Conservation (phyloP, 352 stramenopile species). For the Globisporangium irregulare region DNA sequence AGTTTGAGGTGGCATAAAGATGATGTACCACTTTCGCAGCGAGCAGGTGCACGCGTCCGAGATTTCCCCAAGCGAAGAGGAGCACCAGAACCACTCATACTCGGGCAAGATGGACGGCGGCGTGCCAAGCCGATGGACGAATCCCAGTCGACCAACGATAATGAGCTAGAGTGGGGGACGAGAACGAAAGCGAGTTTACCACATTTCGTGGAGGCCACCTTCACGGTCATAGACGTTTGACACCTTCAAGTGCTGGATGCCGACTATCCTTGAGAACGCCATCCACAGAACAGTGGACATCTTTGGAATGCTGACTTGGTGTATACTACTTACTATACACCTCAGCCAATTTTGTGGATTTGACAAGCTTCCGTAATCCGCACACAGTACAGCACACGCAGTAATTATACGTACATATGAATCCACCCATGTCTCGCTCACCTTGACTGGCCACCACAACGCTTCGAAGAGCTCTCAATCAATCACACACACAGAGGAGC, state of each 20-base stretch:
- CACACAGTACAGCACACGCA: not conserved
- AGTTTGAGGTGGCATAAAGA: conserved; percentile 45
- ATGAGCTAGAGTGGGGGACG: too few relatives aligned
- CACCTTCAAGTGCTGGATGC: too few relatives aligned
- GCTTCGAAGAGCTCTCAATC: conserved; percentile 9
- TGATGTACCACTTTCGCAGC: conserved; percentile 63
- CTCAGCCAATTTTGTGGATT: not conserved
- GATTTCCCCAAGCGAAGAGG: conserved; percentile 53
- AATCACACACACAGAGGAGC: conserved; percentile 1
- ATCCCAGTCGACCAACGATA: too few relatives aligned
- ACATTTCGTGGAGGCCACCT: too few relatives aligned
- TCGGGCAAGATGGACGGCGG: conserved; percentile 64
- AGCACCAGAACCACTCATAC: conserved; percentile 65
- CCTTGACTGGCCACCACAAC: conserved; percentile 16
- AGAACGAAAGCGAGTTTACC: too few relatives aligned
- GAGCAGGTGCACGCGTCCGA: conserved; percentile 66
- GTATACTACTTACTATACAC: conserved; percentile 20
- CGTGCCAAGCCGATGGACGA: conserved; percentile 29
- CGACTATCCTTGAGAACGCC: too few relatives aligned
- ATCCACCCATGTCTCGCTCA: not conserved
- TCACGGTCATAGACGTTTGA: too few relatives aligned
- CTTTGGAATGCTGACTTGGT: too few relatives aligned
- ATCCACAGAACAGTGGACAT: too few relatives aligned
- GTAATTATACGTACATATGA: not conserved
- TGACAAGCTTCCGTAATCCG: conserved; percentile 50